Evolutionary conservation across 441 rosid species (phyloP).

Genomic region (Jatropha multifida): DNA sequence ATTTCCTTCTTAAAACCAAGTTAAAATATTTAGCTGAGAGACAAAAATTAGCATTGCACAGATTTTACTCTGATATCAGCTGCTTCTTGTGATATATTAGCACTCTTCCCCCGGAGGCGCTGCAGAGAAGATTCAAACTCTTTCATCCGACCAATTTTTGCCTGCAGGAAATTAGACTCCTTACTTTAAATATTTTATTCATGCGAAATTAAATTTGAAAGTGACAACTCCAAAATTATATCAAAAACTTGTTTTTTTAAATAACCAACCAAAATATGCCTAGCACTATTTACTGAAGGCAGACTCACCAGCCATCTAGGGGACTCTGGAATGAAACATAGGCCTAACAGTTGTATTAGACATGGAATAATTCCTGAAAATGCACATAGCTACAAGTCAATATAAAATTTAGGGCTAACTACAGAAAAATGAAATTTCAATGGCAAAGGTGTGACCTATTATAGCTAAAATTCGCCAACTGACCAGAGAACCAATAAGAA

Average conservation of each 20-base stretch:
- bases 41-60: background rate
- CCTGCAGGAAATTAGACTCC: conserved; percentile 29
- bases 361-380: conserved; percentile 49
- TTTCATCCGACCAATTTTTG: conserved; percentile 38
- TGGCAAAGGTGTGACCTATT: background rate
- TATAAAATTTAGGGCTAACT: background rate
- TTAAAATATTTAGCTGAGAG: background rate
- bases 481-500: background rate
- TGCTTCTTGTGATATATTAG: conserved; percentile 51
- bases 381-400: background rate
- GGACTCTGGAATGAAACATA: conserved; percentile 61
- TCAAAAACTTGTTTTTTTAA: too few species aligned
- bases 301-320: conserved; percentile 71
- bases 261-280: background rate
- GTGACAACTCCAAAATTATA: too few species aligned
- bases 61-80: conserved; percentile 47
- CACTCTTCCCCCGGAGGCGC: conserved; percentile 45
- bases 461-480: conserved; percentile 11
- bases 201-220: background rate
- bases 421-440: too few species aligned
- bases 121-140: conserved; percentile 49
- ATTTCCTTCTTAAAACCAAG: background rate
- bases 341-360: conserved; percentile 43
- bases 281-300: background rate
- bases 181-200: background rate